Evolutionary conservation across 2,329 filamentous ascomycete genomes (phyloP).

Genomic region (Penicillium sp.): DNA sequence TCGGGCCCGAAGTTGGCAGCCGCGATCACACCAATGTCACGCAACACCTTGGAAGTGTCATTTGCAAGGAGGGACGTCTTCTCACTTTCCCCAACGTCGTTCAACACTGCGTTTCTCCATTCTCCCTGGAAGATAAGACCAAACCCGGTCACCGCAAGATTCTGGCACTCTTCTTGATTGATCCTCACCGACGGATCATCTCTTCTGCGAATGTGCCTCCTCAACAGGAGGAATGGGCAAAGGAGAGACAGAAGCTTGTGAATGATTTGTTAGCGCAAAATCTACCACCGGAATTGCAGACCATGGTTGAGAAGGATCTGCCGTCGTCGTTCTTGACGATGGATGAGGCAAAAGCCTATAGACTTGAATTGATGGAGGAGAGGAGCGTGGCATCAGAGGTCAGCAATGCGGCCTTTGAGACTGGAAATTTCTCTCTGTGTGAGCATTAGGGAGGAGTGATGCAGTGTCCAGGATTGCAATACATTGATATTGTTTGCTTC

Average conservation of each 20-base stretch:
- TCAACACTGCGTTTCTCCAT: conserved; percentile 31
- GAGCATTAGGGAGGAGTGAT: background rate
- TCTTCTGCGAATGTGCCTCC: conserved; percentile 34
- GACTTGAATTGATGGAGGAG: conserved; percentile 48
- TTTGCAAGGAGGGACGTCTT: conserved; percentile 23
- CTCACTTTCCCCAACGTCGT: conserved; percentile 27
- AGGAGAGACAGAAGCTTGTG: conserved; percentile 21
- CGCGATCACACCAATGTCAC: conserved; percentile 13
- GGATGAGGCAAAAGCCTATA: conserved; percentile 45
- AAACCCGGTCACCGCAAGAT: conserved; percentile 33
- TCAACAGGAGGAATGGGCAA: conserved; percentile 47
- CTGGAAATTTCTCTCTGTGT: conserved; percentile 13
- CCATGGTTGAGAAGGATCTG: conserved; percentile 34
- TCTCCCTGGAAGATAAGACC: conserved; percentile 25
- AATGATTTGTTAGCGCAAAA: conserved; percentile 16
- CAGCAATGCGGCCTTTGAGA: conserved; percentile 21
- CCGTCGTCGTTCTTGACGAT: conserved; percentile 29
- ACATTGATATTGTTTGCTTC: background rate
- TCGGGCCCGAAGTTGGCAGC: conserved; percentile 26
- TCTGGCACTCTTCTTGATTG: conserved; percentile 33
- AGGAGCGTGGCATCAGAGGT: conserved; percentile 20
- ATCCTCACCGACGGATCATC: conserved; percentile 30
- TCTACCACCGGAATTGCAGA: conserved; percentile 31
- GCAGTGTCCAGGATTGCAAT: background rate
- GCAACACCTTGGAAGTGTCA: conserved; percentile 24